A percentile compares a stretch with the other conserved stretches of the same genome.
These are phyloP conservation scores for Citrus inodora DNA, from an alignment of 345 rosid genomes.

Conservation along the genomic window DNA sequence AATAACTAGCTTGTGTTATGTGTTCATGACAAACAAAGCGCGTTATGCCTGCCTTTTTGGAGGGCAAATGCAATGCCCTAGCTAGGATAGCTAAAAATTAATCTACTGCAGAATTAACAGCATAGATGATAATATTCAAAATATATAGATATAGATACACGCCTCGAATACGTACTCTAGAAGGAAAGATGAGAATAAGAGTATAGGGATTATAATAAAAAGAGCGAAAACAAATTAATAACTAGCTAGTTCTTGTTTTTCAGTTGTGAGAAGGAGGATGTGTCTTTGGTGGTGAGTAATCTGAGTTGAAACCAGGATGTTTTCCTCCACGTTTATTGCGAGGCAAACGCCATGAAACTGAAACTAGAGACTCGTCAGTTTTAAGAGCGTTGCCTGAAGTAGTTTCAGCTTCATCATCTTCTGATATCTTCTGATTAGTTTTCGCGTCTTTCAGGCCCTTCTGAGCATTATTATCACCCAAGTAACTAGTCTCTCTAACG, in stretches of 20 bases:
- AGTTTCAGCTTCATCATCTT: slow-evolving; percentile 7
- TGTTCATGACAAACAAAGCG: background rate
- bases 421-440: slow-evolving; percentile 4
- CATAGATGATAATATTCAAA: background rate
- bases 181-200: background rate
- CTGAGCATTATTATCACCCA: background rate
- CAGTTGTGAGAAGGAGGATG: slow-evolving; percentile 85
- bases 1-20: background rate
- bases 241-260: background rate
- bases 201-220: background rate
- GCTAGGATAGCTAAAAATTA: background rate
- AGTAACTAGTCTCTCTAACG: background rate
- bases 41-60: background rate
- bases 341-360: slow-evolving; percentile 58
- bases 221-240: slow-evolving; percentile 6
- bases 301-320: slow-evolving; percentile 64
- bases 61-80: background rate
- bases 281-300: slow-evolving; percentile 68
- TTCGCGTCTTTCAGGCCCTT: background rate
- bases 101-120: background rate
- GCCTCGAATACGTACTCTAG: slow-evolving; percentile 1
- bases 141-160: background rate
- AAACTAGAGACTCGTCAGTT: slow-evolving; percentile 20
- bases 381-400: slow-evolving; percentile 20
- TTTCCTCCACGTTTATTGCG: slow-evolving; percentile 43